Evolutionary conservation across 148 eudicot genomes (phyloP).

Genomic region (Nepenthes mirabilis): DNA sequence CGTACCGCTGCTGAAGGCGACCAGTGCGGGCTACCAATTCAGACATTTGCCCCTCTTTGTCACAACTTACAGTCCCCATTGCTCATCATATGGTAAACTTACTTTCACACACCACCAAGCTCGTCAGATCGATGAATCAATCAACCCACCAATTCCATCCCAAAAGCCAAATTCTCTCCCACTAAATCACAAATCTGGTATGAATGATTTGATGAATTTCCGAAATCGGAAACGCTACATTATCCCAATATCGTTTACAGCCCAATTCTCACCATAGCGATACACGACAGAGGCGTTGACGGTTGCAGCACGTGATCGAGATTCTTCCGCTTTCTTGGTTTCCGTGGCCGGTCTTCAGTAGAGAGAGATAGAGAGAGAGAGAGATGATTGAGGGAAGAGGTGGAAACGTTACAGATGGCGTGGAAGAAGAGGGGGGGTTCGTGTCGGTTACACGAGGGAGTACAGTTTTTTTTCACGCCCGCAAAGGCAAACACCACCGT

Average conservation of each 20-base stretch:
- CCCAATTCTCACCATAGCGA: background rate
- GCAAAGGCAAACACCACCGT: too few species aligned
- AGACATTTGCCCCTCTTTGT: conserved; percentile 34
- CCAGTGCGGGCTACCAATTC: conserved; percentile 90
- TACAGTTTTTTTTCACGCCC: too few species aligned
- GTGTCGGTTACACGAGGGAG: background rate
- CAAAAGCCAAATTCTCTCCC: too few species aligned
- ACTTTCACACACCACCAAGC: too few species aligned
- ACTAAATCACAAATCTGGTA: too few species aligned
- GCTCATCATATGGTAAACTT: conserved; percentile 6
- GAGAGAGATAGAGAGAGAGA: background rate
- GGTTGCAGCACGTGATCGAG: conserved; percentile 6
- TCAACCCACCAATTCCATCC: too few species aligned
- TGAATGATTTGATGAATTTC: background rate
- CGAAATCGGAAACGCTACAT: conserved; percentile 1
- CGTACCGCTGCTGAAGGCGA: conserved; percentile 78
- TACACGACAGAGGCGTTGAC: conserved; percentile 1
- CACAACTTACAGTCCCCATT: conserved; percentile 10
- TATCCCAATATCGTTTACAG: conserved; percentile 5
- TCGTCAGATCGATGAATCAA: too few species aligned
- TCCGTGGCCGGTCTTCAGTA: background rate
- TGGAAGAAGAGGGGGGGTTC: background rate
- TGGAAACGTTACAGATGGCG: conserved; percentile 1
- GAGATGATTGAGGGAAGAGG: background rate
- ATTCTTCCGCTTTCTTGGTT: conserved; percentile 4